These are phyloP conservation scores for Phylloporus rhodoxanthus DNA, from an alignment of 768 basidiomycete species.

Conservation along the genomic window DNA sequence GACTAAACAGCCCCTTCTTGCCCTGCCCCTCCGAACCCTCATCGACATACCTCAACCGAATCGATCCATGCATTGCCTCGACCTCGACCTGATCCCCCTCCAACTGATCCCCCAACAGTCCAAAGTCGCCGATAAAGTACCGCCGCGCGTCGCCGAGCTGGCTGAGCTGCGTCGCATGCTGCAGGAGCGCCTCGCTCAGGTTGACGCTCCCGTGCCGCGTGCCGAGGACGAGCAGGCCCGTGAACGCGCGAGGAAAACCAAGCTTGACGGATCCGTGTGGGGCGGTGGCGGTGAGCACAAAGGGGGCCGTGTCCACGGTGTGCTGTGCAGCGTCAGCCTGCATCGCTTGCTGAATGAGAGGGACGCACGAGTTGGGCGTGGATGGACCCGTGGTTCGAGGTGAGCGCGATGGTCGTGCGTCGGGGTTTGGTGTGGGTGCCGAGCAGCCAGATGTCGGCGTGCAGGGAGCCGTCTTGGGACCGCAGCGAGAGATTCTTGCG, in stretches of 20 bases:
- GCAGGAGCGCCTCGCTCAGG: conserved; percentile 10
- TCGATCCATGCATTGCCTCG: conserved; percentile 13
- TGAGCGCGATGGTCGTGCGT: conserved; percentile 21
- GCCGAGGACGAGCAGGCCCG: conserved; percentile 15
- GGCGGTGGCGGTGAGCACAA: conserved; percentile 7
- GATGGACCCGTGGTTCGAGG: conserved; percentile 14
- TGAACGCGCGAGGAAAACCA: conserved; percentile 18
- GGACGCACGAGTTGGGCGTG: conserved; percentile 16
- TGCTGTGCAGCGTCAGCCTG: conserved; percentile 5
- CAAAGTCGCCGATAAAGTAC: conserved; percentile 26
- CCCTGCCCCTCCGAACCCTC: conserved; percentile 2
- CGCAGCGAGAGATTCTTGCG: conserved; percentile 36
- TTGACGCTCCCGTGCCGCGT: conserved; percentile 16
- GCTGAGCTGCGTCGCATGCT: conserved; percentile 18
- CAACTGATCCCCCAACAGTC: conserved; percentile 17
- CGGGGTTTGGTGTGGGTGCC: not conserved
- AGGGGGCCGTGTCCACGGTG: conserved; percentile 14
- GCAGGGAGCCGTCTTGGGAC: conserved; percentile 32
- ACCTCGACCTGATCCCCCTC: conserved; percentile 16
- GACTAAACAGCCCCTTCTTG: conserved; percentile 15
- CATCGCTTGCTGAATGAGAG: not conserved
- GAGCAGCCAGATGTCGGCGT: conserved; percentile 38
- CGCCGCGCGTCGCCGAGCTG: conserved; percentile 13
- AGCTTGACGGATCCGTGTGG: conserved; percentile 14
- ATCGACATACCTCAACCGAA: conserved; percentile 19